Evolutionary conservation across 768 basidiomycete species (phyloP), one percentile per base, ranked within the genome.

Genomic region (Boletus pseudo-olivaceus): DNA sequence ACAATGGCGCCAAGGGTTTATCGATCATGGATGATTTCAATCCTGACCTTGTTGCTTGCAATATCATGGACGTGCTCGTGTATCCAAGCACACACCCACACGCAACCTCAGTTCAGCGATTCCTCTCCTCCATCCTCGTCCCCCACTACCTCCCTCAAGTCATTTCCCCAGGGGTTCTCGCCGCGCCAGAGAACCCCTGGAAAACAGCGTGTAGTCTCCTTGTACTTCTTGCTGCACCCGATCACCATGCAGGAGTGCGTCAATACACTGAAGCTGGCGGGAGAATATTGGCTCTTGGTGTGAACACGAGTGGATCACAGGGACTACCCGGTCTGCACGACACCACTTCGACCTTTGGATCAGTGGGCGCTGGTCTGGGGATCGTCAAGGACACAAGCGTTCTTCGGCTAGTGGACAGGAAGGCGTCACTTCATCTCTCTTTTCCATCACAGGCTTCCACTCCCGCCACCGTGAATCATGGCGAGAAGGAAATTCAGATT

Each of bases 61-160:
- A 5, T 5, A 5, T 34, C 37, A 89, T 90, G 84, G 82, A 90
- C 70, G 85, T 91, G n/a, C 80, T 90, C 53, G 76, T 90, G 49
- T 88, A 88, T 67, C 69, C 81, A 47, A 86, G 83, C 5, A 78
- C 83, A 37, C 85, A 88, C 56, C 77, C 81, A 8, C 68, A 80
- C 10, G 74, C 32, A 78, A 76, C 9, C 67, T 80, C 38, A 61
- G 73, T 50, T 65, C 78, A 59, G 68, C 81, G 7, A 58, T 83
- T 73, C 1, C 78, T 93, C 17, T 76, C 79, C 30, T 65, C 76
- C 3, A 62, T 88, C 29, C 82, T 96, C 19, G 64, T 78, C 14
- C 86, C 91, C 0, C 79, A 85, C 66, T 95, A 94, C 68, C 82
- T 89, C 12, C 83, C 96, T 40, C 90, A 91, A 55, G 69, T 82